phyloP scores from a whole-genome alignment of 1,139 yeast genomes.

The Debaryomycetaceae sp. region DNA sequence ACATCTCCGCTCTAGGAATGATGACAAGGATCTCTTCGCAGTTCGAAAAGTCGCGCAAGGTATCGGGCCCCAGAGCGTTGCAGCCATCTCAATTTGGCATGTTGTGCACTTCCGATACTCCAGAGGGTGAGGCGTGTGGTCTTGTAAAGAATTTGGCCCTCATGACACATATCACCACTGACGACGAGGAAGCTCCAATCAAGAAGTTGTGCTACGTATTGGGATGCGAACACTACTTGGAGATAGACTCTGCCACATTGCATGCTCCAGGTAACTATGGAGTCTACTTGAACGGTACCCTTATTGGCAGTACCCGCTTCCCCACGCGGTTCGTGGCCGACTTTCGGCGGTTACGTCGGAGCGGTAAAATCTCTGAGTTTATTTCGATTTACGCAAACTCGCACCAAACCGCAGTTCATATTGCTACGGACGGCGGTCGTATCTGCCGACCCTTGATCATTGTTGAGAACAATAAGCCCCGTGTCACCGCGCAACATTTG shows the following conservation, averaged over 20 bases:
- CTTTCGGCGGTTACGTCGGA: constrained; percentile 72
- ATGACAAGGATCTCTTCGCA: constrained; percentile 99
- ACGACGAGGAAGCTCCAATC: constrained; percentile 90
- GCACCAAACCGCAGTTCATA: constrained; percentile 88
- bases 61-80: constrained; percentile 96
- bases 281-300: constrained; percentile 85
- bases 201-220: constrained; percentile 63
- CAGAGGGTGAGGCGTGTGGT: constrained; percentile 99
- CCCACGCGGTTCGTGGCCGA: constrained; percentile 71
- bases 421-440: constrained; percentile 98
- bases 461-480: constrained; percentile 60
- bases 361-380: constrained; percentile 81
- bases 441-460: constrained; percentile 94
- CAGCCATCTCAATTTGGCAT: constrained; percentile 99
- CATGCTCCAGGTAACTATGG: constrained; percentile 74
- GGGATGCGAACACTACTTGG: constrained; percentile 82
- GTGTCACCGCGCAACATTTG: constrained; percentile 64
- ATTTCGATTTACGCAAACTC: constrained; percentile 83
- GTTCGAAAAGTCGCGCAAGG: constrained; percentile 94
- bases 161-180: constrained; percentile 98
- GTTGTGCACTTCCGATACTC: constrained; percentile 98
- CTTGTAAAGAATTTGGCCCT: constrained; percentile 90
- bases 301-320: constrained; percentile 79
- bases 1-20: constrained; percentile 95
- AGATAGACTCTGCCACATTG: constrained; percentile 74